phyloP scores from a whole-genome alignment of 1,139 yeast species.

The Candida anutae region DNA sequence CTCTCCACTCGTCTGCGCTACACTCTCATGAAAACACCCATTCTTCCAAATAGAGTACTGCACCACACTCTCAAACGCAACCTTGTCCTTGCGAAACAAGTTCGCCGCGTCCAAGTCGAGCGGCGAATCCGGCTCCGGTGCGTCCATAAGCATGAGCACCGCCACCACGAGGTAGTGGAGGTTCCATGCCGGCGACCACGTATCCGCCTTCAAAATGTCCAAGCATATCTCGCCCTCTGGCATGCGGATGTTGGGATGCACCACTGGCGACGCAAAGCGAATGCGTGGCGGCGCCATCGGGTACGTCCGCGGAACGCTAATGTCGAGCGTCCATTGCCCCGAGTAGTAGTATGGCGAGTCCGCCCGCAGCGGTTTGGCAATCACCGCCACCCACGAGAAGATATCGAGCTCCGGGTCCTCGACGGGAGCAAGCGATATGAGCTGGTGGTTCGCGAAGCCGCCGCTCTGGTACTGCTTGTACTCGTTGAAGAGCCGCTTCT shows the following conservation, averaged over 20 bases:
- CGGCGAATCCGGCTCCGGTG: slow-evolving; percentile 85
- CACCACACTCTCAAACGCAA: slow-evolving; percentile 56
- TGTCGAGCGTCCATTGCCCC: slow-evolving; percentile 52
- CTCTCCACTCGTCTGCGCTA: too few relatives aligned
- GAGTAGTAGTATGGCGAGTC: slow-evolving; percentile 40
- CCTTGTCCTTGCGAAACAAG: slow-evolving; percentile 44
- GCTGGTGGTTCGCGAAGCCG: slow-evolving; percentile 27
- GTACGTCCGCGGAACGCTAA: slow-evolving; percentile 46
- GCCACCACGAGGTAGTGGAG: slow-evolving; percentile 65
- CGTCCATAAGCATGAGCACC: slow-evolving; percentile 55
- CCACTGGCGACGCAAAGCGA: slow-evolving; percentile 56
- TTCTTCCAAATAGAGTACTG: slow-evolving; percentile 51
- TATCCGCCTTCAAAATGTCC: slow-evolving; percentile 57
- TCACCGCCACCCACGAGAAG: slow-evolving; percentile 50
- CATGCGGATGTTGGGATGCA: slow-evolving; percentile 68
- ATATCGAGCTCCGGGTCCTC: slow-evolving; percentile 32
- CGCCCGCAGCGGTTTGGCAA: slow-evolving; percentile 43
- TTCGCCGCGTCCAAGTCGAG: slow-evolving; percentile 84
- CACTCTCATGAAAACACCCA: slow-evolving; percentile 17
- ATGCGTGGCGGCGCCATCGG: slow-evolving; percentile 68
- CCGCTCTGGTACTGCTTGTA: slow-evolving; percentile 12
- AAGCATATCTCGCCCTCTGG: slow-evolving; percentile 60
- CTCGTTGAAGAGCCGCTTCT: slow-evolving; percentile 17
- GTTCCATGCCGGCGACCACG: slow-evolving; percentile 92
- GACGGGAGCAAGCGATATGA: slow-evolving; percentile 36